Evolutionary conservation across 306 rosid genomes (phyloP).

Genomic region (Gynostemma pentaphyllum): DNA sequence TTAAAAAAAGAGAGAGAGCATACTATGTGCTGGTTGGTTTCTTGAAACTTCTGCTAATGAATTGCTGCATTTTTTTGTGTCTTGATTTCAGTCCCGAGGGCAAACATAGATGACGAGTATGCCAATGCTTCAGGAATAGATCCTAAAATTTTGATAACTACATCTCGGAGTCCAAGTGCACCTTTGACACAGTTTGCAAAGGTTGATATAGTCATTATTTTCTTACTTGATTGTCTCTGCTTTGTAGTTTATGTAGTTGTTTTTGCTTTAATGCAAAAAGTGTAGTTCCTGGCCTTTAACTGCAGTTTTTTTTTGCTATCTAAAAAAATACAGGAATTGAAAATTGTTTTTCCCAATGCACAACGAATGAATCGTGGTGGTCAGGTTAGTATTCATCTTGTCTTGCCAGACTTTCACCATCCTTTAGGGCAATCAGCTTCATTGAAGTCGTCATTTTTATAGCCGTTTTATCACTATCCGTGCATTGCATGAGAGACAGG

Average conservation of each 20-base stretch:
- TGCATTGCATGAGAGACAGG: too few relatives aligned
- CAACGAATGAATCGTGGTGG: slow-evolving; percentile 91
- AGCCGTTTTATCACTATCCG: too few relatives aligned
- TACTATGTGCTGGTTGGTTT: not conserved
- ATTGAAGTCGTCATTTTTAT: too few relatives aligned
- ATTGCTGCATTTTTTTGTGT: not conserved
- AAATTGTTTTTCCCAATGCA: slow-evolving; percentile 77
- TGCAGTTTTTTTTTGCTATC: slow-evolving; percentile 7
- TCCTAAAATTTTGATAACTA: slow-evolving; percentile 76
- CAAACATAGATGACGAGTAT: slow-evolving; percentile 82
- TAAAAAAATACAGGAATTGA: slow-evolving; percentile 64
- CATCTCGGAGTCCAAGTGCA: slow-evolving; percentile 85
- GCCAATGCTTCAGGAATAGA: slow-evolving; percentile 68
- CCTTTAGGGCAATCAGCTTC: too few relatives aligned
- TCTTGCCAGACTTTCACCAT: too few relatives aligned
- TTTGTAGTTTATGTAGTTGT: not conserved
- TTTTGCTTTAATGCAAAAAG: not conserved
- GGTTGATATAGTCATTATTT: slow-evolving; percentile 33
- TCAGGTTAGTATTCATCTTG: slow-evolving; percentile 44
- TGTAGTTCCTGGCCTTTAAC: not conserved
- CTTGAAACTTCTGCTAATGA: not conserved
- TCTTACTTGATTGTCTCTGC: not conserved
- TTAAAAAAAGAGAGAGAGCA: too few relatives aligned
- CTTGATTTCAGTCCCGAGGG: slow-evolving; percentile 46
- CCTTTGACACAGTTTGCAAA: slow-evolving; percentile 82